A percentile compares a stretch with the other conserved stretches of the same genome.
phyloP scores from a whole-genome alignment of 371 early-diverging fungal species.

The Syncephalastrum sp. region DNA sequence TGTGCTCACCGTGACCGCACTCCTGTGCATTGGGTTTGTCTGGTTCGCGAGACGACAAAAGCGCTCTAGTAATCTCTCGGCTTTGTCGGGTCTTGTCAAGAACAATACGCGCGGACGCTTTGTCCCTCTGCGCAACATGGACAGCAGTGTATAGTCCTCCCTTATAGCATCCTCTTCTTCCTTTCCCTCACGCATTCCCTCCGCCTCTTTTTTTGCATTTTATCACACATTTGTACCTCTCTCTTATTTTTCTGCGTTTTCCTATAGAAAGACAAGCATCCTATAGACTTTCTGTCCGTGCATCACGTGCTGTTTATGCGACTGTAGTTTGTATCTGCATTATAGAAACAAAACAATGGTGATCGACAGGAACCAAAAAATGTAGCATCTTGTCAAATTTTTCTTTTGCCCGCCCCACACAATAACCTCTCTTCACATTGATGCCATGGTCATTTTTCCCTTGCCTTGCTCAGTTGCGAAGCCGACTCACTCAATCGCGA shows the following conservation, averaged over 20 bases:
- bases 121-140: conserved; percentile 33
- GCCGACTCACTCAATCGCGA: too few relatives aligned
- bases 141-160: conserved; percentile 14
- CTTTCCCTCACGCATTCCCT: not conserved
- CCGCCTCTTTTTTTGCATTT: not conserved
- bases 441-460: too few relatives aligned
- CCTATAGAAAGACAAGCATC: too few relatives aligned
- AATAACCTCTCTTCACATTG: too few relatives aligned
- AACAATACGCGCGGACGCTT: conserved; percentile 31
- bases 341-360: too few relatives aligned
- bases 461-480: too few relatives aligned
- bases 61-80: conserved; percentile 21
- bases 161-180: not conserved
- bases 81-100: conserved; percentile 26
- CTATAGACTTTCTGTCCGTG: too few relatives aligned
- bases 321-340: too few relatives aligned
- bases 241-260: not conserved
- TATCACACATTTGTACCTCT: not conserved
- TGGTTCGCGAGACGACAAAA: conserved; percentile 20
- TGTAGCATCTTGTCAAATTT: too few relatives aligned
- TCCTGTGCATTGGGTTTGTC: conserved; percentile 29
- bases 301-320: too few relatives aligned
- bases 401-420: too few relatives aligned
- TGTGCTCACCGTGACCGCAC: conserved; percentile 16
- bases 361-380: too few relatives aligned